These are phyloP conservation scores for Hydnum rufescens DNA, from an alignment of 768 basidiomycete species.

Conservation along the genomic window DNA sequence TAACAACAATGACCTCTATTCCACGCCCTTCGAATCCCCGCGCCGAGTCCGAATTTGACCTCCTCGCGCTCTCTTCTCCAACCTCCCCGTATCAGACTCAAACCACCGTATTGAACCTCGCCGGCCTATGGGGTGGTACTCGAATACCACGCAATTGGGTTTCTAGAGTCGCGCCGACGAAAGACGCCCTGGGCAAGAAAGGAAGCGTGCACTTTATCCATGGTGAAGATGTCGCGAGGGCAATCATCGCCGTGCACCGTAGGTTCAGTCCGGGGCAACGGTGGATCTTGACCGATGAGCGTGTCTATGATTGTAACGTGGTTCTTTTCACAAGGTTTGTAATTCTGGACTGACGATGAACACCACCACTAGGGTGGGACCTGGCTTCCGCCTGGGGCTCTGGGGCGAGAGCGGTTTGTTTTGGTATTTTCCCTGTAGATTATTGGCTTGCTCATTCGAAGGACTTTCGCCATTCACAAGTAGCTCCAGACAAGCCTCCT, in stretches of 20 bases:
- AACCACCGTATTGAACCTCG: background rate
- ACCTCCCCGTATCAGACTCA: background rate
- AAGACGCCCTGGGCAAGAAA: background rate
- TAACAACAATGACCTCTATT: background rate
- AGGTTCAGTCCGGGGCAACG: background rate
- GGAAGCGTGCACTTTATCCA: background rate
- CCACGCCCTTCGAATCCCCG: background rate
- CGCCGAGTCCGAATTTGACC: background rate
- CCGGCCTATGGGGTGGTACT: background rate
- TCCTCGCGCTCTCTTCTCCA: background rate
- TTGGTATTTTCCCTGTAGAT: background rate
- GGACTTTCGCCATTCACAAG: no score
- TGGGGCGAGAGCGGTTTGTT: background rate
- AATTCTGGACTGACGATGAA: background rate
- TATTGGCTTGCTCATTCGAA: background rate
- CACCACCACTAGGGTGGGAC: background rate
- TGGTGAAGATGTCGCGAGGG: background rate
- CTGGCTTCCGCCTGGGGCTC: background rate
- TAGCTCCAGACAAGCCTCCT: no score
- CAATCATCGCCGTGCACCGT: background rate
- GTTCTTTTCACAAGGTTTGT: background rate
- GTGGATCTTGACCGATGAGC: background rate
- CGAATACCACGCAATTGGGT: background rate
- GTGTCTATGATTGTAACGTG: background rate
- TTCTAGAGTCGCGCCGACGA: background rate